A percentile compares a stretch with the other conserved stretches of the same genome.
phyloP scores from a whole-genome alignment of 179 eudicot species.

The Nepenthes alata region DNA sequence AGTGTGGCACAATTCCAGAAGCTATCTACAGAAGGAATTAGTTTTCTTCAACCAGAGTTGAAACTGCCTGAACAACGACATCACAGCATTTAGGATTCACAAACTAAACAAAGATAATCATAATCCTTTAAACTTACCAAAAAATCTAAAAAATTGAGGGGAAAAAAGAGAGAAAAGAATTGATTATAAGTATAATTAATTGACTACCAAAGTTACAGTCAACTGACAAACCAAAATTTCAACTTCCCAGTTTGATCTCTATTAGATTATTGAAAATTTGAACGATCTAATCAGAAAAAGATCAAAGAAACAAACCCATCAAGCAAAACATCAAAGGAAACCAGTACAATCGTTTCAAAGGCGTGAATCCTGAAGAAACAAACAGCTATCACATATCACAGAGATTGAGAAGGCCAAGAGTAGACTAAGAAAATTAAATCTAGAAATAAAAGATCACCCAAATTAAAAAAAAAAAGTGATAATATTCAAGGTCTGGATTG shows the following conservation, averaged over 20 bases:
- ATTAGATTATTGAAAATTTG: constrained; percentile 7
- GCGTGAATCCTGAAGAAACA: background rate
- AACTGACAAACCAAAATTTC: background rate
- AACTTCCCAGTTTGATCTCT: constrained; percentile 4
- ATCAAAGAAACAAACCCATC: constrained; percentile 10
- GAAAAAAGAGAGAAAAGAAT: background rate
- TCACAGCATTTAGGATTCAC: too few relatives aligned
- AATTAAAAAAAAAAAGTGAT: background rate
- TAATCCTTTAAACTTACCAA: background rate
- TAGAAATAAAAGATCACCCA: constrained; percentile 3
- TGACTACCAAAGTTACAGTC: background rate
- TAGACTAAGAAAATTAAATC: constrained; percentile 6
- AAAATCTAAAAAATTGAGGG: background rate
- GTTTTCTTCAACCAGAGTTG: too few relatives aligned
- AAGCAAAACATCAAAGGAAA: constrained; percentile 6
- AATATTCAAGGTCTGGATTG: background rate
- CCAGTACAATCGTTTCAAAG: constrained; percentile 4
- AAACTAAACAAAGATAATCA: too few relatives aligned
- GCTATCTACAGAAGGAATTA: too few relatives aligned
- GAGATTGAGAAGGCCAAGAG: background rate
- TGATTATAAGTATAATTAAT: too few relatives aligned
- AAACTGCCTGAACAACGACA: too few relatives aligned
- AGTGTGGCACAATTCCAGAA: too few relatives aligned
- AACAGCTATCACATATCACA: too few relatives aligned
- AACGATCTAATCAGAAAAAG: constrained; percentile 7